A percentile compares a stretch with the other conserved stretches of the same genome.
Evolutionary conservation across 2,329 filamentous ascomycete genomes (phyloP).

Genomic region (Xylaria sp.): DNA sequence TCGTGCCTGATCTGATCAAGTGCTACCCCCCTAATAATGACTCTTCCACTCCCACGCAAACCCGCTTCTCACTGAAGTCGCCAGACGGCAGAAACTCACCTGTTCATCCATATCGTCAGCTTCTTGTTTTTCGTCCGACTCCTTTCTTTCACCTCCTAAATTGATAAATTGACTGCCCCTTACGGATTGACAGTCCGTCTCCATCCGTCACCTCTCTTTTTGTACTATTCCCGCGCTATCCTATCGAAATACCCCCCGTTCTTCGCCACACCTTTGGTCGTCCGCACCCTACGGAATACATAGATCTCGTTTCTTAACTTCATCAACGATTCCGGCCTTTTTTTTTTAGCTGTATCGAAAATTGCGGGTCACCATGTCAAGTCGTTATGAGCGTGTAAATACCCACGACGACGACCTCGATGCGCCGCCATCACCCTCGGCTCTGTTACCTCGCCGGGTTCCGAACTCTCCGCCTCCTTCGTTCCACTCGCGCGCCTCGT

Average conservation of each 20-base stretch:
- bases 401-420: constrained; percentile 50
- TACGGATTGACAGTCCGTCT: background rate
- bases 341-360: background rate
- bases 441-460: constrained; percentile 34
- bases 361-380: constrained; percentile 41
- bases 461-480: constrained; percentile 69
- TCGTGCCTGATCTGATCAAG: background rate
- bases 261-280: background rate
- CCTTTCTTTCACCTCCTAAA: background rate
- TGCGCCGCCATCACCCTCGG: constrained; percentile 31
- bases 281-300: background rate
- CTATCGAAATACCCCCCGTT: background rate
- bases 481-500: constrained; percentile 80
- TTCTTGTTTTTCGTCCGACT: constrained; percentile 5
- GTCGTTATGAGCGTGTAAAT: constrained; percentile 56
- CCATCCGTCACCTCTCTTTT: background rate
- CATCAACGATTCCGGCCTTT: background rate
- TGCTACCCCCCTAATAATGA: background rate
- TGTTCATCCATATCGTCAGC: background rate
- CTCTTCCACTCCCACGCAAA: background rate
- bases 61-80: background rate
- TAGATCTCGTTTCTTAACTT: background rate
- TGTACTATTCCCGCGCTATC: background rate
- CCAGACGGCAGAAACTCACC: background rate
- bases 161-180: background rate